Base-by-base conservation (phyloP, 1,139 yeast genomes). In the Zygotorulaspora mrakii region DNA sequence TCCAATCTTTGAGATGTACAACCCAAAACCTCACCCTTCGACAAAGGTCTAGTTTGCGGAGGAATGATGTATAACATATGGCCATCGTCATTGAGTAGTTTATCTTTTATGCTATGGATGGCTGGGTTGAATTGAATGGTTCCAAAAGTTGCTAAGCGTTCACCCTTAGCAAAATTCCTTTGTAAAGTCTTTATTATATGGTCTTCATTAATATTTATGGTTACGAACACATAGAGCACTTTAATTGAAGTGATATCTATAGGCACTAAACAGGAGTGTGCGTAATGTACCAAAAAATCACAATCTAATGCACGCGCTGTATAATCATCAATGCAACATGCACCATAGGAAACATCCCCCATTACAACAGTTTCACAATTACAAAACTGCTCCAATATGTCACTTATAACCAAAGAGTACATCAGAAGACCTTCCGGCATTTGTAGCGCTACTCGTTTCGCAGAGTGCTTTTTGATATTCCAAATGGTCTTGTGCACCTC, bases 311-410 rank as follows among this genome's bases (percentile, higher is more conserved):
- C 81, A 45, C 89, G 70, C 3, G 99, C 98, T 0, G 98, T 89
- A 59, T 74, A 91, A 60, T 91, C 99, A 61, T 91, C 99, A 38
- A 91, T 88, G 65, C 99, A 91, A 60, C 99, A 91, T 0, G 99
- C 99, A 23, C 99, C 99, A 57, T 91, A 91, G 0, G 96, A 87
- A 1, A 91, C 98, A 63, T 91, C 99, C 2, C 99, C 99, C 98
- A 91, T 94, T 4, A 91, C 94, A 1, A 94, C 71, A 0, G 91
- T 85, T 56, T 89, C 96, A 36, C 83, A 91, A 5, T 69, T 66
- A 58, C 96, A 88, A 55, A 91, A 89, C 62, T 89, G 96, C 58
- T 88, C 96, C 27, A 91, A 62, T 21, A 91, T 91, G 62, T 91
- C 99, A 2, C 95, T 74, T 13, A 91, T 78, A 31, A 91, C 75